A percentile compares a stretch with the other conserved stretches of the same genome.
Conservation (phyloP, 208 protist genomes). For the Spongospora subterranea region DNA sequence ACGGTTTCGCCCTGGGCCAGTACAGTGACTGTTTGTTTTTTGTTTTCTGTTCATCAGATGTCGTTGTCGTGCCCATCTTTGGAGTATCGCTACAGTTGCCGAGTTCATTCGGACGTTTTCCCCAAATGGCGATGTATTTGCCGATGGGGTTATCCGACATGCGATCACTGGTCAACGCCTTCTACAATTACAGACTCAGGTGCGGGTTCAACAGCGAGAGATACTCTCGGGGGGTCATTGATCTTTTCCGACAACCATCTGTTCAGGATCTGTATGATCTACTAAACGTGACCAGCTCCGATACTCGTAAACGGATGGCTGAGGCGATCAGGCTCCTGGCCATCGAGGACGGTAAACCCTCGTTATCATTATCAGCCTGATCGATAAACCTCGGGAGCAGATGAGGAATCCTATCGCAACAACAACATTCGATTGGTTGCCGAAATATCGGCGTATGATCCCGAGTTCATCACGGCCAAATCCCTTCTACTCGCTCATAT, state of each 20-base stretch:
- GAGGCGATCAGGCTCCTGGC: neutral
- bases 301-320: neutral
- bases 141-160: neutral
- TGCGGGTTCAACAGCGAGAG: neutral
- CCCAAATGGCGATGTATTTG: neutral
- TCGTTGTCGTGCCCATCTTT: neutral
- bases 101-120: neutral
- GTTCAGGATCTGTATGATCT: neutral
- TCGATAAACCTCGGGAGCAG: neutral
- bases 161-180: conserved; percentile 3
- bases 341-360: neutral
- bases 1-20: no score
- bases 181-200: neutral
- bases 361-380: neutral
- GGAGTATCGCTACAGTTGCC: conserved; percentile 1
- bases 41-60: neutral
- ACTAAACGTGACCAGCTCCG: neutral
- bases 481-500: neutral
- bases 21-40: no score
- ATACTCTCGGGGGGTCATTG: no score
- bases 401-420: neutral
- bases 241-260: no score
- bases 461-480: neutral
- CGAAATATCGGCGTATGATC: neutral
- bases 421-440: neutral